Conservation (phyloP, 2,329 filamentous ascomycete genomes). For the Shiraia sp. region DNA sequence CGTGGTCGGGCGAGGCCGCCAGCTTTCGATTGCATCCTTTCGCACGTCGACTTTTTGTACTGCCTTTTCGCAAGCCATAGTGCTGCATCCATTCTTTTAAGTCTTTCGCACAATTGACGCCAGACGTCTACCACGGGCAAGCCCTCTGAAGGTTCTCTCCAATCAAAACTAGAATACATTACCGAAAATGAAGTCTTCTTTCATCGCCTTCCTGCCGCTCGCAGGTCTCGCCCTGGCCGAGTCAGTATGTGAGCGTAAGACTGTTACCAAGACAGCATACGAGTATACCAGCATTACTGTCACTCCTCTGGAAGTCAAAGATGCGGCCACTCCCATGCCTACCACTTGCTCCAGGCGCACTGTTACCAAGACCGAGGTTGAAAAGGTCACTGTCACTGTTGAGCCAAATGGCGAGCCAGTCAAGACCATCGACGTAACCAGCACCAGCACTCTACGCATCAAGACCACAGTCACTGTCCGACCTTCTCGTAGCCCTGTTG, state of each 20-base stretch:
- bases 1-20: conserved; percentile 6
- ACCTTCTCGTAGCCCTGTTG: conserved; percentile 9
- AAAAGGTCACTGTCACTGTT: conserved; percentile 22
- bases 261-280: conserved; percentile 19
- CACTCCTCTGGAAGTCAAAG: not conserved
- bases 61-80: conserved; percentile 31
- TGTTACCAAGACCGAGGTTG: conserved; percentile 18
- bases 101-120: conserved; percentile 2
- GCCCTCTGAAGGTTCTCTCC: conserved; percentile 10
- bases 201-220: conserved; percentile 31
- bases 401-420: conserved; percentile 7
- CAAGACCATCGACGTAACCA: conserved; percentile 15
- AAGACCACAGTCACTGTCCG: conserved; percentile 21
- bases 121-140: conserved; percentile 9
- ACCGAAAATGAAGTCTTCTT: conserved; percentile 30
- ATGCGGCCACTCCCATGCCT: conserved; percentile 1
- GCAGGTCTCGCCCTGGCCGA: conserved; percentile 31
- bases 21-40: conserved; percentile 8
- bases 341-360: conserved; percentile 11
- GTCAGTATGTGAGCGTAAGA: conserved; percentile 23
- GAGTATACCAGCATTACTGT: conserved; percentile 18
- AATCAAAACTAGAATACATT: conserved; percentile 5
- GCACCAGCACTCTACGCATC: conserved; percentile 16
- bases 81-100: conserved; percentile 32
- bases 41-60: conserved; percentile 13